Evolutionary conservation across 176 grass and related monocot species (phyloP).

Genomic region (Aechmea fasciata): DNA sequence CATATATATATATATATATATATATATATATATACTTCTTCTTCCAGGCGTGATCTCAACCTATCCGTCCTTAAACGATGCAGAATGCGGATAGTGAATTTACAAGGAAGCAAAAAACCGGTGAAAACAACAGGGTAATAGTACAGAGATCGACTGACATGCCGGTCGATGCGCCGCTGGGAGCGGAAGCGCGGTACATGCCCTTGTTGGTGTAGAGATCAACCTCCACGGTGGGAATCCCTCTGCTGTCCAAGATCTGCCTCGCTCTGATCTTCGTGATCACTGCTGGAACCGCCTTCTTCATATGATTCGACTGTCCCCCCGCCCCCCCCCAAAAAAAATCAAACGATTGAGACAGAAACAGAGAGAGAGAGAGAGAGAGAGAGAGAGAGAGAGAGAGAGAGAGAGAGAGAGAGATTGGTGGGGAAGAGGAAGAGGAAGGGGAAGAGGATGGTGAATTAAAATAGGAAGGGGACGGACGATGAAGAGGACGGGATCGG

Average conservation of each 20-base stretch:
- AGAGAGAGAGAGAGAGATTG: background rate
- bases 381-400: too few relatives aligned
- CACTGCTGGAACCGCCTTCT: conserved; percentile 55
- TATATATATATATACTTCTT: too few relatives aligned
- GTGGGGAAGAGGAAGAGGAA: background rate
- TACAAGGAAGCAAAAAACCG: background rate
- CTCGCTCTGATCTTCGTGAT: conserved; percentile 81
- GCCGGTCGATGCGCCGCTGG: conserved; percentile 20
- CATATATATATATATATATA: too few relatives aligned
- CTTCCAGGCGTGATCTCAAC: too few relatives aligned
- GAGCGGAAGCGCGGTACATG: conserved; percentile 71
- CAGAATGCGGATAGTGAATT: background rate
- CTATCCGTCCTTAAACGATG: too few relatives aligned
- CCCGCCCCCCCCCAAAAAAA: too few relatives aligned
- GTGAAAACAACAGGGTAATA: background rate
- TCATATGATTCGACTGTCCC: conserved; percentile 90
- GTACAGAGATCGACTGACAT: conserved; percentile 23
- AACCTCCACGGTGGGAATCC: conserved; percentile 74
- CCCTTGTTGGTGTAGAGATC: conserved; percentile 96
- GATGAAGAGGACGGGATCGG: conserved; percentile 78
- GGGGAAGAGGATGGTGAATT: background rate
- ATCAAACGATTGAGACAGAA: background rate
- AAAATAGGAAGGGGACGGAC: conserved; percentile 6
- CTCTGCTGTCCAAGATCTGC: conserved; percentile 83
- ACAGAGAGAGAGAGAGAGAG: background rate